These are phyloP conservation scores for Kwoniella sp. DNA, from an alignment of 768 basidiomycete species.

Conservation along the genomic window DNA sequence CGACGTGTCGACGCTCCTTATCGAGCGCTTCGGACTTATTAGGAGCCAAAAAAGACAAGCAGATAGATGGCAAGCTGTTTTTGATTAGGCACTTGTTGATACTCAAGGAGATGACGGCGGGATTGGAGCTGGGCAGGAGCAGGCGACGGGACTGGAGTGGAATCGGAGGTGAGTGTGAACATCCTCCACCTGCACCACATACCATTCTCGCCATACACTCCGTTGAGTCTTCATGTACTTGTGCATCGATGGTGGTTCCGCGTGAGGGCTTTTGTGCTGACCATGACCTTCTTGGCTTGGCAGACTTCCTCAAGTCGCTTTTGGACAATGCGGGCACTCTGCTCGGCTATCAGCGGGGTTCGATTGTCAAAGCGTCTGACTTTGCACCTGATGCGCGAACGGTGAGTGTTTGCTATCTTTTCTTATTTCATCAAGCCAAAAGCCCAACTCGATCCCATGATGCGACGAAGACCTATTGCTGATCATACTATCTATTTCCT, in stretches of 20 bases:
- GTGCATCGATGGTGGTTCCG: too few species aligned
- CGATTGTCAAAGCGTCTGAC: constrained; percentile 23
- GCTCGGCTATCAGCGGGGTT: constrained; percentile 45
- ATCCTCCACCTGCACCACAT: too few species aligned
- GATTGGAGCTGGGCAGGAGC: constrained; percentile 51
- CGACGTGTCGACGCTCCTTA: constrained; percentile 78
- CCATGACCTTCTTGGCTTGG: too few species aligned
- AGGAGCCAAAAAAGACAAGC: constrained; percentile 57
- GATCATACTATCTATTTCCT: too few species aligned
- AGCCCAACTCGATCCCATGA: too few species aligned
- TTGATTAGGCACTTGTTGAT: constrained; percentile 86
- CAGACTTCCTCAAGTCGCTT: constrained; percentile 48
- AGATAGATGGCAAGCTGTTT: constrained; percentile 78
- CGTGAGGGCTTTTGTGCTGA: neutral
- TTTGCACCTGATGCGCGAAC: constrained; percentile 65
- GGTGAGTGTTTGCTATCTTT: constrained; percentile 56
- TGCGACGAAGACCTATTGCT: too few species aligned
- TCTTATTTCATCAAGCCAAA: neutral
- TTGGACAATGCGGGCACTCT: constrained; percentile 46
- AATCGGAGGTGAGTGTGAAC: constrained; percentile 40
- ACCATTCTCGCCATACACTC: too few species aligned
- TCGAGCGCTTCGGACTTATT: constrained; percentile 69
- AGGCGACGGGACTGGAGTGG: constrained; percentile 53
- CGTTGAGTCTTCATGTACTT: too few species aligned
- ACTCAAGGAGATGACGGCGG: constrained; percentile 83